Percentiles rank a stretch among this genome's conserved stretches.
Conservation (phyloP, 1,139 yeast species). For the Sugiyamaella xylanicola region DNA sequence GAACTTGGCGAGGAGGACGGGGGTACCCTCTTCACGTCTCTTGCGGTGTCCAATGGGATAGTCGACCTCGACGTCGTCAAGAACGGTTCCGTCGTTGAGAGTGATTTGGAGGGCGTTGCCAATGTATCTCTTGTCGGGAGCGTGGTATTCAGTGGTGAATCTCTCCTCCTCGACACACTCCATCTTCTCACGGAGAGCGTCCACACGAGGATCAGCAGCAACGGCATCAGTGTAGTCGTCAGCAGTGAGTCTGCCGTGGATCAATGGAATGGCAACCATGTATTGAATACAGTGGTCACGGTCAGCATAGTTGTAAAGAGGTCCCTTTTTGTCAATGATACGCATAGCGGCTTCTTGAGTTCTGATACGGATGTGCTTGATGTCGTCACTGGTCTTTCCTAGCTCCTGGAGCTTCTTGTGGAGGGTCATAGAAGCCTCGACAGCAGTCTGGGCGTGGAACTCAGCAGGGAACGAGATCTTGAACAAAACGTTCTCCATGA, state of each 20-base stretch:
- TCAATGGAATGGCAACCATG: constrained; percentile 59
- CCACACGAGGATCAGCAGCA: constrained; percentile 56
- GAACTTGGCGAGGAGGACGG: constrained; percentile 54
- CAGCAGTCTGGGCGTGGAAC: constrained; percentile 68
- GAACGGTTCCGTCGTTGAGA: constrained; percentile 54
- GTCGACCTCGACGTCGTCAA: constrained; percentile 57
- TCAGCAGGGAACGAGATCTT: constrained; percentile 68
- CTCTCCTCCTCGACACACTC: constrained; percentile 53
- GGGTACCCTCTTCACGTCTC: constrained; percentile 61
- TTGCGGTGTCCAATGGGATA: constrained; percentile 61
- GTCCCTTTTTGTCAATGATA: constrained; percentile 60
- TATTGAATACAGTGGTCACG: constrained; percentile 65
- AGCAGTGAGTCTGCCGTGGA: constrained; percentile 57
- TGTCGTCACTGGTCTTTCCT: constrained; percentile 53
- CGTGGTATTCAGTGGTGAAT: constrained; percentile 56
- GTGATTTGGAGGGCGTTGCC: constrained; percentile 57
- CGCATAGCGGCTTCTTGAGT: constrained; percentile 64
- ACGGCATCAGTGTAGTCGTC: constrained; percentile 56
- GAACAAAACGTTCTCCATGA: constrained; percentile 63
- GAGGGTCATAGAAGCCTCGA: constrained; percentile 56
- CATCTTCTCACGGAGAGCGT: constrained; percentile 56
- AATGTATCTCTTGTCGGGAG: constrained; percentile 58
- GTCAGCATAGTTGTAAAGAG: constrained; percentile 62
- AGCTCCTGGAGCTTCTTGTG: constrained; percentile 44
- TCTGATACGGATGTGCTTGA: constrained; percentile 51